Conservation (phyloP, 768 basidiomycete genomes). For the Boletellus ananiceps region DNA sequence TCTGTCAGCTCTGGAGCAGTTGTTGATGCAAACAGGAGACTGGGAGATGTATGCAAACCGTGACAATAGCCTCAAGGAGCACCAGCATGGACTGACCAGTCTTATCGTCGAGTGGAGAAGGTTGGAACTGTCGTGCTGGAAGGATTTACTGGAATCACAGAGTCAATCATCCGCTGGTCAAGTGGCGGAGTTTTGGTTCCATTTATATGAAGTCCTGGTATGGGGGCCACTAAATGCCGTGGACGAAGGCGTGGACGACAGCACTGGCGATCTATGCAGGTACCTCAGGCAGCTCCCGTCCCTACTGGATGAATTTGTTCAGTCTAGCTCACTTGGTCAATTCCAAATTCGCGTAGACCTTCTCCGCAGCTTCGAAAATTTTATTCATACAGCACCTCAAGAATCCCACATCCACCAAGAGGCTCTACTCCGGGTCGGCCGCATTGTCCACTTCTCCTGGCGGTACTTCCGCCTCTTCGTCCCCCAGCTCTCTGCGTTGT, state of each 20-base stretch:
- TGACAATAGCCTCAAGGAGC: constrained; percentile 70
- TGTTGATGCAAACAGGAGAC: constrained; percentile 84
- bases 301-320: constrained; percentile 77
- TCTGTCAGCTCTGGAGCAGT: constrained; percentile 76
- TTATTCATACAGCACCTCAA: constrained; percentile 36
- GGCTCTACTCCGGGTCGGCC: constrained; percentile 46
- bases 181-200: constrained; percentile 84
- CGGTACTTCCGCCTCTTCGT: constrained; percentile 63
- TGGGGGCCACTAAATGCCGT: constrained; percentile 53
- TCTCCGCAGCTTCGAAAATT: constrained; percentile 61
- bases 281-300: constrained; percentile 69
- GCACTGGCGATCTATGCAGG: constrained; percentile 32
- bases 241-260: constrained; percentile 34
- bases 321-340: constrained; percentile 77
- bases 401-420: constrained; percentile 29
- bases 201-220: constrained; percentile 73
- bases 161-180: constrained; percentile 39
- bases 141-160: constrained; percentile 70
- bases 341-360: constrained; percentile 64
- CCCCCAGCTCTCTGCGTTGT: constrained; percentile 39
- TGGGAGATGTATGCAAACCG: constrained; percentile 97
- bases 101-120: constrained; percentile 89
- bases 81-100: constrained; percentile 60
- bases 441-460: constrained; percentile 57
- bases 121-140: constrained; percentile 87